Base-by-base conservation (phyloP, 1,284 basidiomycete genomes). In the Lentinula novae-zelandiae region DNA sequence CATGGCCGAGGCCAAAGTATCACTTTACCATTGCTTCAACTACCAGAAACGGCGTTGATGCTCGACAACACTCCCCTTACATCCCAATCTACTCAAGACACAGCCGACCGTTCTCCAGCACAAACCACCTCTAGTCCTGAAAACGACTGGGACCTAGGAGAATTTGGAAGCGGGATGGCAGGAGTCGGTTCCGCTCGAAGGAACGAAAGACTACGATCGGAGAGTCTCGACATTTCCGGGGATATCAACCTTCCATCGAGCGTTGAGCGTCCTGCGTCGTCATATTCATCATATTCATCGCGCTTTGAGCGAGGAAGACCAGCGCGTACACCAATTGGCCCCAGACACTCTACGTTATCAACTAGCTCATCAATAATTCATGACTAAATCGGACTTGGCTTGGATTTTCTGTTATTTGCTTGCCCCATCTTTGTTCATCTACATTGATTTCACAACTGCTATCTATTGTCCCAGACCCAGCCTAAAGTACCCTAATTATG, bases 181-280 rank as follows among this genome's bases (percentile, higher is more conserved):
- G 80, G 79, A 1, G 65, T 81, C 8, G 80, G 78, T 0, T 78
- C 78, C 13, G 75, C 72, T n/a, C 39, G 57, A 52, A 51, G 57
- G 40, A 58, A 58, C 38, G 39, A 44, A 39, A 58, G 50, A 27
- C 7, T 58, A 44, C 38, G 42, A 13, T 34, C 48, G 15, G 49
- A 52, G 27, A 58, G 50, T 20, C 22, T 58, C n/a, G 40, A 52
- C 44, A 40, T 58, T 12, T 51, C 57, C 15, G 44, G 44, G 9
- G 49, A 51, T 42, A 34, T 40, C 12, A 10, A 12, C 12, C 40
- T 33, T 38, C 5, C 13, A 22, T 50, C 34, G 13, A 56, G n/a
- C 5, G 15, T 44, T 4, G 49, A 52, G 22, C 49, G 49, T 33
- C 57, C 57, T 27, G 7, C 17, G 2, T 58, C 57, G 7, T 52